Conservation (phyloP, 345 rosid species). For the Citrus hindsii region DNA sequence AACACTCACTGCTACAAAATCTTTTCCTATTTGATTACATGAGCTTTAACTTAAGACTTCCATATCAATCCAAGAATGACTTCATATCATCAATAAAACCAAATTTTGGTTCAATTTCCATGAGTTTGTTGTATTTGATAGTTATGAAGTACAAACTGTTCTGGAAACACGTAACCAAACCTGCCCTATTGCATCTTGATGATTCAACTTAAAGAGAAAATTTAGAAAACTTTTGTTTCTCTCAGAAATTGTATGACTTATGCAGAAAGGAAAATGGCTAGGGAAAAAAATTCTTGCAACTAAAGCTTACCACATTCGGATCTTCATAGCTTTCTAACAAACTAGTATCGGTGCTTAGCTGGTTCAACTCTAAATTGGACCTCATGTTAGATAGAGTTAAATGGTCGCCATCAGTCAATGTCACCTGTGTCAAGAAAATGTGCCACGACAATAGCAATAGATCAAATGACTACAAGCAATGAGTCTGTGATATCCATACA, state of each 20-base stretch:
- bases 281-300: conserved; percentile 1
- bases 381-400: conserved; percentile 76
- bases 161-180: neutral
- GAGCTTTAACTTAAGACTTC: neutral
- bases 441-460: neutral
- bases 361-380: conserved; percentile 55
- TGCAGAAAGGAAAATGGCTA: neutral
- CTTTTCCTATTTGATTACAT: neutral
- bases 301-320: conserved; percentile 40
- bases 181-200: neutral
- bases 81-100: neutral
- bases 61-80: neutral
- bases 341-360: conserved; percentile 24
- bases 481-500: neutral
- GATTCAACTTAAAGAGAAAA: neutral
- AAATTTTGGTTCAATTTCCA: neutral
- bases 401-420: conserved; percentile 70
- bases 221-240: neutral
- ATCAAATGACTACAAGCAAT: neutral
- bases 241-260: neutral
- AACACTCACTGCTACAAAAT: neutral
- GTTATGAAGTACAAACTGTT: neutral
- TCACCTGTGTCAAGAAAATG: conserved; percentile 44
- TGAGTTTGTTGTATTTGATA: neutral
- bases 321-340: conserved; percentile 23